Evolutionary conservation across 192 early-diverging fungal species (phyloP), one percentile per base, ranked within the genome.

Genomic region (Rhizophagus sp.): DNA sequence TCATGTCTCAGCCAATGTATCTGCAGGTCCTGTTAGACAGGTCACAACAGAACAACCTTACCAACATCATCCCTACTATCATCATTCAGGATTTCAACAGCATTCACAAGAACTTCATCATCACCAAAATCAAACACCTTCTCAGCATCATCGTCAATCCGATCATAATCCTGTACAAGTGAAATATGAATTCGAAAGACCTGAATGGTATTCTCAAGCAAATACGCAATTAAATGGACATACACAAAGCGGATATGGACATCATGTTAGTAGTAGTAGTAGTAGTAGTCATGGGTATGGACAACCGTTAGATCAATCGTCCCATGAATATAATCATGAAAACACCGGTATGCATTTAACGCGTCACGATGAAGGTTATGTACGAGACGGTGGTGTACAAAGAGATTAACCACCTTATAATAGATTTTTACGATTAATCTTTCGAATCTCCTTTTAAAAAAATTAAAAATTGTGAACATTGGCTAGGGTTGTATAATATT

Each of bases 291-390:
- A 70, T 22, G 36, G 34, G 17, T 44, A 70, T 13, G 39, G 17
- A 44, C 36, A 36, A 70, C n/a, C 68, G n/a, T 44, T 70, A 34
- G 39, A n/a, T 44, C 65, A 67, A 67, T 33, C 65, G 2, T 33
- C 65, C 12, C 36, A 44, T 41, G 36, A 70, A 2, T 41, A 70
- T 19, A 25, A 69, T 70, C 19, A 70, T 39, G 36, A 70, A 44
- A 39, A 22, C 33, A 70, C 22, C 34, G 39, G 68, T n/a, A 70
- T 70, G 68, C 30, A 70, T 44, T 36, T 70, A 44, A n/a, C 68
- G 11, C 36, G 68, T 41, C 68, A 70, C n/a, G 68, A 41, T 47
- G 68, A 70, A 41, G 12, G 64, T 66, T 66, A 33, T 66, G 68
- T 33, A 1, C n/a, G 34, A 36, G 36, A 39, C 47, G 68, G 34